Evolutionary conservation across 2,329 filamentous ascomycete species (phyloP), one percentile per base, ranked within the genome.

Genomic region (Ceratocystis cacaofunesta): DNA sequence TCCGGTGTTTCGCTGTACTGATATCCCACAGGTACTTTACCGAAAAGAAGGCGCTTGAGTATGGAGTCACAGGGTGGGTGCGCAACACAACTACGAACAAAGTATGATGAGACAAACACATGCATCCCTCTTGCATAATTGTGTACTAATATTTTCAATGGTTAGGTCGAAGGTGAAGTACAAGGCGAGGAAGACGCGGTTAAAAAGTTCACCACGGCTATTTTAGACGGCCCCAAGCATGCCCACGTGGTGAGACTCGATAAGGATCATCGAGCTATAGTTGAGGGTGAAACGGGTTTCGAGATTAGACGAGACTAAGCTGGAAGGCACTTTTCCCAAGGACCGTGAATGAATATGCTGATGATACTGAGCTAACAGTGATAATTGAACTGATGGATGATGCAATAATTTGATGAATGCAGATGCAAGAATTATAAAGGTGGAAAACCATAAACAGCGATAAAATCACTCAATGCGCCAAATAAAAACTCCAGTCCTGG

Each of bases 101-200:
- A 75, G 83, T 80, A 69, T 52, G 36, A 70, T 36, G 4, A 10
- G n/a, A 12, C 7, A 62, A 30, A 3, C n/a, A 61, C 19, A 28
- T 19, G 15, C 57, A 61, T 5, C n/a, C 44, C 7, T 43, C 22
- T 57, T 22, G 52, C 10, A 30, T 57, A 15, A 12, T 30, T 12
- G 30, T 2, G 22, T 22, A 30, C 52, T 57, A 32, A 17, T 19
- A 63, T 30, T 30, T 50, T 6, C 15, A 65, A 25, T 28, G 22
- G 22, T 30, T 60, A 96, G 90, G 92, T 97, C 60, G 85, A 90
- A 72, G 92, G 92, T 30, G 92, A 96, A 76, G 91, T 87, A 4
- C 92, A 97, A 73, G 92, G 90, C 36, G 79, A 82, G 1, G 79
- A 85, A 1, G 80, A 84, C 0, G 75, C 80, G 1, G 73, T 97